These are phyloP conservation scores for Dichotomocladium elegans DNA, from an alignment of 371 early-diverging fungal species.

Conservation along the genomic window DNA sequence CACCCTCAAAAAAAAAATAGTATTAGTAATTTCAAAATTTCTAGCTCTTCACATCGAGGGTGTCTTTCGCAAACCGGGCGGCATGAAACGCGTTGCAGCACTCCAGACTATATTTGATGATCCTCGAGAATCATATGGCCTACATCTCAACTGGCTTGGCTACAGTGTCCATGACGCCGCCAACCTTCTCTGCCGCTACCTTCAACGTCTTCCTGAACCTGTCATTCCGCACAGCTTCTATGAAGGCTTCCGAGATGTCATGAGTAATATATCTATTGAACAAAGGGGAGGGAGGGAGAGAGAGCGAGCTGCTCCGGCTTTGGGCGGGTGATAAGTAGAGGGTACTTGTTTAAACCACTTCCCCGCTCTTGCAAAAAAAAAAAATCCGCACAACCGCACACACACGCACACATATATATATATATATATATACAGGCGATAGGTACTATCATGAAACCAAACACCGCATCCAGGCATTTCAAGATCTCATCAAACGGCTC, in stretches of 20 bases:
- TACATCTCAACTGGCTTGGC: slow-evolving; percentile 52
- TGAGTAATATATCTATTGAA: slow-evolving; percentile 45
- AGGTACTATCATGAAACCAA: slow-evolving; percentile 5
- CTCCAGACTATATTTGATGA: slow-evolving; percentile 54
- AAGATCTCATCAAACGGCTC: slow-evolving; percentile 48
- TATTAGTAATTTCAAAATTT: too few relatives aligned
- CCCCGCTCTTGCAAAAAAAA: background rate
- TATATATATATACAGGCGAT: slow-evolving; percentile 2
- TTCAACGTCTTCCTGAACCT: slow-evolving; percentile 60
- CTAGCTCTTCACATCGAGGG: slow-evolving; percentile 18
- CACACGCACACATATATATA: too few relatives aligned
- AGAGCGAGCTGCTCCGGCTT: too few relatives aligned
- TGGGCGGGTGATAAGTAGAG: background rate
- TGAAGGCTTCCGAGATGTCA: slow-evolving; percentile 57
- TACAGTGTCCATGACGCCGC: slow-evolving; percentile 65
- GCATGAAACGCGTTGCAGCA: slow-evolving; percentile 56
- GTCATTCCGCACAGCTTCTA: slow-evolving; percentile 56
- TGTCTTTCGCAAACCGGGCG: slow-evolving; percentile 26
- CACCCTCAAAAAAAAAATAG: too few relatives aligned
- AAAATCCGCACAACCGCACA: too few relatives aligned
- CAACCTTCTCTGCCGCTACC: slow-evolving; percentile 53
- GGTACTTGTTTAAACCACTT: background rate
- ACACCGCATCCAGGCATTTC: slow-evolving; percentile 40
- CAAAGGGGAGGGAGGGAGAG: background rate
- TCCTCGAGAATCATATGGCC: slow-evolving; percentile 42